Base-by-base conservation (phyloP, 1,284 basidiomycete genomes). In the Ustilago bromivora region DNA sequence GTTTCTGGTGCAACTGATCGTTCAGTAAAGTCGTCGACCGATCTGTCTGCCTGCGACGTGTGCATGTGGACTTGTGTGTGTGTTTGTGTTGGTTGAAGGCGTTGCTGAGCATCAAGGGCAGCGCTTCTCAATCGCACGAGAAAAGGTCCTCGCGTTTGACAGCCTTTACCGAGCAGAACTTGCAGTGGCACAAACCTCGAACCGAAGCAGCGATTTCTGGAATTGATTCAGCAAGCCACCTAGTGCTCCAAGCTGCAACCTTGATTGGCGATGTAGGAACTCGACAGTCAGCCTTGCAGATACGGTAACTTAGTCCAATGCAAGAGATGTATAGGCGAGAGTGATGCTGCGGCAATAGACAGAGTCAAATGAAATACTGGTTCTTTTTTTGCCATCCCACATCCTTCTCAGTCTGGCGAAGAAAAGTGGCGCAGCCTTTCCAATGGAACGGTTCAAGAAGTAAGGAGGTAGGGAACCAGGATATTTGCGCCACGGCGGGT, bases 301-400 rank as follows among this genome's bases (percentile, higher is more conserved):
- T 28, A 28, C 23, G 3, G 23, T 28, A 28, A 28, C 23, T 28
- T 28, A 28, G 23, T 28, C 23, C 23, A 28, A 28, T 28, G 3
- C 12, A 13, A 32, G 51, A 47, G 43, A 46, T 46, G 43, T 28
- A 35, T 55, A 55, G n/a, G 53, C 53, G 53, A 55, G 35, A 34
- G 13, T 6, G 32, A 35, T 55, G 35, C 53, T 55, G 53, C 53
- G 53, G 35, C 53, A 55, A 55, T 46, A 23, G 43, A 46, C 43
- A 19, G 43, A 46, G 43, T 19, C 43, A 46, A 17, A 19, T 19
- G 43, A 46, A 28, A 28, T 28, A 3, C 23, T 28, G 23, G 23
- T 28, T 28, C 23, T 28, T 28, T 19, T 19, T 19, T 11, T 8
- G 7, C 11, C 43, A 9, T 5, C 43, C 11, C 17, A 17, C 43